phyloP scores from a whole-genome alignment of 331 rosid genomes.

The Saraca asoca region DNA sequence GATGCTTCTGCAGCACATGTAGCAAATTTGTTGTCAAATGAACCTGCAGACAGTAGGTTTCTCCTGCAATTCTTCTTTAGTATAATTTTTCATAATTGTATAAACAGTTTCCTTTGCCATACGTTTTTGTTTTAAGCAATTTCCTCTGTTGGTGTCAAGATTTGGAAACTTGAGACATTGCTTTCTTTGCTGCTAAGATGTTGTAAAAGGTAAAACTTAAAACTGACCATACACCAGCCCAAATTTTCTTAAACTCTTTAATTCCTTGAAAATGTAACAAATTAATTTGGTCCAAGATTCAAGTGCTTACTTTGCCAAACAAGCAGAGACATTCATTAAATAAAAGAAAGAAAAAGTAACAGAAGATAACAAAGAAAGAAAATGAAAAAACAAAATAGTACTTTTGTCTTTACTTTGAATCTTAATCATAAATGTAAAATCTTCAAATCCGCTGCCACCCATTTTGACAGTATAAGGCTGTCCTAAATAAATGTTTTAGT shows the following conservation, averaged over 20 bases:
- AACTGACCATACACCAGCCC: too few species aligned
- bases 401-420: background rate
- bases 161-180: too few species aligned
- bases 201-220: too few species aligned
- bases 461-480: slow-evolving; percentile 14
- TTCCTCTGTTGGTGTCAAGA: too few species aligned
- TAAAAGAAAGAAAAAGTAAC: background rate
- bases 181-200: too few species aligned
- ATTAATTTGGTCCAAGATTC: background rate
- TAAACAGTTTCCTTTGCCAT: background rate
- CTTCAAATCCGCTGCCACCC: slow-evolving; percentile 4
- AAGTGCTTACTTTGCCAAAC: background rate
- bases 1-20: slow-evolving; percentile 94
- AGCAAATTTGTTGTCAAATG: slow-evolving; percentile 89
- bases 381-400: too few species aligned
- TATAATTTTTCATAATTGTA: background rate
- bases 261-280: background rate
- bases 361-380: background rate
- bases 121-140: too few species aligned
- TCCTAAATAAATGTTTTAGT: background rate
- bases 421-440: background rate
- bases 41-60: slow-evolving; percentile 91
- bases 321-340: background rate
- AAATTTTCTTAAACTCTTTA: background rate
- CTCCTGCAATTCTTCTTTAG: slow-evolving; percentile 26